Evolutionary conservation across 2,329 filamentous ascomycete genomes (phyloP).

Genomic region (Calonectria hawksworthii): DNA sequence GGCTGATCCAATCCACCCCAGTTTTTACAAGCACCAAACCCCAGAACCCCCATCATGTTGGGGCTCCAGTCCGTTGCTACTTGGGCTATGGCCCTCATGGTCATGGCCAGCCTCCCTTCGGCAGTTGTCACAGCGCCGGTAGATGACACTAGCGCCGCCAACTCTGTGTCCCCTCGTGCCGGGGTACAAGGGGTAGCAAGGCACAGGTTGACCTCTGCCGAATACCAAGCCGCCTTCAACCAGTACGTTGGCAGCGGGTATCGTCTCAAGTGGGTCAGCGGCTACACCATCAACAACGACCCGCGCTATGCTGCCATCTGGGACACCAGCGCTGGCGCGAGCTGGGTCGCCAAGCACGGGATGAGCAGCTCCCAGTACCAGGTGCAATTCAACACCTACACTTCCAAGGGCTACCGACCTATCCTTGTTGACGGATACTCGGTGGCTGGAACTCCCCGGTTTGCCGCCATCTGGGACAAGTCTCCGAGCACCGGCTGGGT

Average conservation of each 20-base stretch:
- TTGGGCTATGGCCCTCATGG: constrained; percentile 3
- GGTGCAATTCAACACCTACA: neutral
- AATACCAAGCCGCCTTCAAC: neutral
- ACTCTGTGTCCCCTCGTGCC: neutral
- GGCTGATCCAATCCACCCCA: neutral
- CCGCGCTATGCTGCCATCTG: constrained; percentile 16
- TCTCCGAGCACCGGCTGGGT: neutral
- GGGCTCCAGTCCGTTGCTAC: neutral
- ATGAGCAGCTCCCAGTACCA: constrained; percentile 12
- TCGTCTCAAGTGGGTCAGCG: constrained; percentile 9
- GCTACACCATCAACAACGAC: constrained; percentile 7
- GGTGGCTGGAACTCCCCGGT: neutral
- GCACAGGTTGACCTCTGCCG: constrained; percentile 2
- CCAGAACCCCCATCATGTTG: neutral
- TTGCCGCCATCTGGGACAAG: constrained; percentile 19
- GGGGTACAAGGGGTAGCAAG: neutral
- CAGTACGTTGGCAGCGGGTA: neutral
- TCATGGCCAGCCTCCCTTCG: neutral
- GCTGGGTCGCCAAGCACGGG: neutral
- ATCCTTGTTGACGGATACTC: constrained; percentile 17
- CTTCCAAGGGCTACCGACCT: neutral
- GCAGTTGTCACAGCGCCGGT: neutral
- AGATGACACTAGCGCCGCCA: neutral
- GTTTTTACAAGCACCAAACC: neutral
- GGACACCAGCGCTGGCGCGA: neutral